A percentile compares a stretch with the other conserved stretches of the same genome.
These are phyloP conservation scores for Beauveria asiatica DNA, from an alignment of 2,329 filamentous ascomycete genomes.

Conservation along the genomic window DNA sequence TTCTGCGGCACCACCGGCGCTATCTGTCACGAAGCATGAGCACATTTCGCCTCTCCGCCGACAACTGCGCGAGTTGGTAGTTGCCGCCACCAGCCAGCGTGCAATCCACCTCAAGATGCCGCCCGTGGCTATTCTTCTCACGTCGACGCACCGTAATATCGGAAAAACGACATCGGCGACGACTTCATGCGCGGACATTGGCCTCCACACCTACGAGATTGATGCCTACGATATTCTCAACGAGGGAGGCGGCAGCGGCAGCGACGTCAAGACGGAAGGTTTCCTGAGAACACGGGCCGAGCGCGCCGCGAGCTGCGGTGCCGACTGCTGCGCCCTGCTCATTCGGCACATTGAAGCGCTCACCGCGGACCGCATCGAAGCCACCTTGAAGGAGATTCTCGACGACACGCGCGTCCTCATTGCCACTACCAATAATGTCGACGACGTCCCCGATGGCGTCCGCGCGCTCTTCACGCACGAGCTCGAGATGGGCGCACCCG, in stretches of 20 bases:
- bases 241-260: conserved; percentile 72
- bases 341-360: conserved; percentile 85
- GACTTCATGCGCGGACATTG: conserved; percentile 77
- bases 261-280: conserved; percentile 90
- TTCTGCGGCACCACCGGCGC: conserved; percentile 26
- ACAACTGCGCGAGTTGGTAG: conserved; percentile 73
- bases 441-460: conserved; percentile 86
- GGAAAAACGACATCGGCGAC: conserved; percentile 77
- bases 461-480: conserved; percentile 92
- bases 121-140: conserved; percentile 77
- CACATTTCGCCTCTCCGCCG: conserved; percentile 55
- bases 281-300: conserved; percentile 82
- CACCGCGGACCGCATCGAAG: conserved; percentile 82
- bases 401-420: conserved; percentile 74
- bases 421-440: conserved; percentile 89
- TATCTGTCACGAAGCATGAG: conserved; percentile 37
- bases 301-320: conserved; percentile 77
- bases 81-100: conserved; percentile 78
- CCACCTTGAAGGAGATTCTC: conserved; percentile 75
- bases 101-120: conserved; percentile 83
- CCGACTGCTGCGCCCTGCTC: conserved; percentile 75
- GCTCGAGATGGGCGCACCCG: conserved; percentile 84
- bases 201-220: conserved; percentile 79
- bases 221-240: conserved; percentile 91
- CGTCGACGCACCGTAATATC: conserved; percentile 87